Conservation (phyloP, 148 eudicot genomes). For the Chenopodium suecicum region DNA sequence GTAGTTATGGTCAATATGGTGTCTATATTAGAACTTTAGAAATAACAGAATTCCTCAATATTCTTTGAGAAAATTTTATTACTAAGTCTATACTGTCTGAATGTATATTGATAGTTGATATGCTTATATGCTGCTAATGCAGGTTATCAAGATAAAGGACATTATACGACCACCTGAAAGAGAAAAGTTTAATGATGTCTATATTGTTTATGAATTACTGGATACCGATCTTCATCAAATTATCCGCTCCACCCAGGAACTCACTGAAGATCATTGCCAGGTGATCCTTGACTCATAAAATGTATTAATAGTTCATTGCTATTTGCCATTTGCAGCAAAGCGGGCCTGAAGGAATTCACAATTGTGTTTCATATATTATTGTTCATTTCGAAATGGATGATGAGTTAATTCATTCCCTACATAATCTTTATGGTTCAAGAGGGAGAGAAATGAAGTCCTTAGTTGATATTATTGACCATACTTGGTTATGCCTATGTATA, state of each 20-base stretch:
- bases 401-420: background rate
- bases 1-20: background rate
- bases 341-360: background rate
- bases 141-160: constrained; percentile 45
- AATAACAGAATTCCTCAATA: background rate
- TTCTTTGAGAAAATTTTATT: background rate
- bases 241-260: constrained; percentile 75
- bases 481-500: background rate
- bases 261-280: constrained; percentile 94
- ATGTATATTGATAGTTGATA: background rate
- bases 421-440: background rate
- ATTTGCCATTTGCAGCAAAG: background rate
- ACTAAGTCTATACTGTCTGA: background rate
- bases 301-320: background rate
- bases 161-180: constrained; percentile 45
- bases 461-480: constrained; percentile 1
- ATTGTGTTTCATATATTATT: background rate
- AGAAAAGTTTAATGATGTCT: constrained; percentile 45
- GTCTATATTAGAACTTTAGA: background rate
- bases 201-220: constrained; percentile 61
- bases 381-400: background rate
- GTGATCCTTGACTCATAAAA: constrained; percentile 30
- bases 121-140: constrained; percentile 19
- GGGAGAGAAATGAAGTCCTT: background rate
- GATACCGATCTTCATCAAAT: constrained; percentile 95